A percentile compares a stretch with the other conserved stretches of the same genome.
Evolutionary conservation across 345 rosid genomes (phyloP).

Genomic region (Boechera stricta): DNA sequence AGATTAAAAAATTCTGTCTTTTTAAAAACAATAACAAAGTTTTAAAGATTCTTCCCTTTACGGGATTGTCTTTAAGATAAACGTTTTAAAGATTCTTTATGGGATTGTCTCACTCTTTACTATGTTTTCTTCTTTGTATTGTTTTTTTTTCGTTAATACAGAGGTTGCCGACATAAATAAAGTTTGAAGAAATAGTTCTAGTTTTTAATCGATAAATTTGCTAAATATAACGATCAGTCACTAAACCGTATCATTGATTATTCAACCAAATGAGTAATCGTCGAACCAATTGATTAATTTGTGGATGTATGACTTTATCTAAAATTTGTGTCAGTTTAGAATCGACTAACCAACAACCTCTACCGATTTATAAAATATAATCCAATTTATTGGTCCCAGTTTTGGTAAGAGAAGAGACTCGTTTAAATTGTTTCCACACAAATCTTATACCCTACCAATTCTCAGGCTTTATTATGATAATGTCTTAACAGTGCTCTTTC

Average conservation of each 20-base stretch:
- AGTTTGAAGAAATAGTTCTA: background rate
- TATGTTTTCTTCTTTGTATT: background rate
- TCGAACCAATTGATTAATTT: background rate
- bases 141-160: background rate
- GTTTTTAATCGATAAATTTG: background rate
- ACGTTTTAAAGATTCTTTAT: too few relatives aligned
- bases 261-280: background rate
- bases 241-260: background rate
- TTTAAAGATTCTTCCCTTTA: too few relatives aligned
- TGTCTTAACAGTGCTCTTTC: constrained; percentile 22
- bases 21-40: background rate
- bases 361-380: background rate
- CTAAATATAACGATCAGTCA: background rate
- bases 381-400: constrained; percentile 20
- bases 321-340: background rate
- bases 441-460: constrained; percentile 39
- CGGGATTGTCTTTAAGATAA: too few relatives aligned
- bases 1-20: too few relatives aligned
- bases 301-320: background rate
- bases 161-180: background rate
- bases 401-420: constrained; percentile 25
- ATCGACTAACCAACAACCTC: background rate
- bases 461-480: constrained; percentile 33
- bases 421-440: constrained; percentile 39
- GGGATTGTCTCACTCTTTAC: background rate